Evolutionary conservation across 139 green algal species (phyloP).

Genomic region (Bryopsis sp.): DNA sequence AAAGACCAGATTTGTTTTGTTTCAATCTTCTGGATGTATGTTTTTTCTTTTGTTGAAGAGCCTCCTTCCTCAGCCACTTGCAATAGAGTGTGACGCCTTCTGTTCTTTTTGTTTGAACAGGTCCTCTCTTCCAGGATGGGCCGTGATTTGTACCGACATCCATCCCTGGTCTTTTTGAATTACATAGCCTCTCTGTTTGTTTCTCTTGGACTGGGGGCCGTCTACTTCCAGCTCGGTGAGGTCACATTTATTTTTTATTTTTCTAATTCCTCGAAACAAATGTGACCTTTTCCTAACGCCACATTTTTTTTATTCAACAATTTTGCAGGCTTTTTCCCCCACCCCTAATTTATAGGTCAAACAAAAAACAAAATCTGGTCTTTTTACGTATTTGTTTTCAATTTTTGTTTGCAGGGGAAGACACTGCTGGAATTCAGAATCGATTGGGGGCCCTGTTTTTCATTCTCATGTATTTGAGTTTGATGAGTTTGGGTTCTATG

Average conservation of each 20-base stretch:
- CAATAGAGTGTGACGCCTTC: background rate
- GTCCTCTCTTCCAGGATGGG: constrained; percentile 29
- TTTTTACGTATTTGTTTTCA: too few species aligned
- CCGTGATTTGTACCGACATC: constrained; percentile 35
- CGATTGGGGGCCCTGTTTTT: constrained; percentile 58
- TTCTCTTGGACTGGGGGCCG: constrained; percentile 27
- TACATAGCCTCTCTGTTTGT: constrained; percentile 28
- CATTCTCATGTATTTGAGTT: constrained; percentile 48
- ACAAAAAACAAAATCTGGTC: constrained; percentile 4
- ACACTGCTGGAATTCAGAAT: constrained; percentile 43
- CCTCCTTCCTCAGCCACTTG: too few species aligned
- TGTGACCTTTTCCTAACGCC: background rate
- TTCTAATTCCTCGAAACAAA: background rate
- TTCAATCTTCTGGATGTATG: too few species aligned
- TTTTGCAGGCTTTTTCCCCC: too few species aligned
- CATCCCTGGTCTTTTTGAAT: constrained; percentile 41
- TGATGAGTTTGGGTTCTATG: constrained; percentile 49
- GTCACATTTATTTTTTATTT: constrained; percentile 28
- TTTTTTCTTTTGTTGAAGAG: too few species aligned
- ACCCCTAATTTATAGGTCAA: too few species aligned
- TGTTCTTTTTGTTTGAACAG: constrained; percentile 6
- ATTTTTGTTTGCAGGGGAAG: background rate
- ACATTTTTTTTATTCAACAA: too few species aligned
- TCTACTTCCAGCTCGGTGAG: constrained; percentile 39
- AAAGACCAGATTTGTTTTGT: too few species aligned